Evolutionary conservation across 805 yeast species (phyloP), one percentile per base, ranked within the genome.

Genomic region (Kluyveromyces siamensis): DNA sequence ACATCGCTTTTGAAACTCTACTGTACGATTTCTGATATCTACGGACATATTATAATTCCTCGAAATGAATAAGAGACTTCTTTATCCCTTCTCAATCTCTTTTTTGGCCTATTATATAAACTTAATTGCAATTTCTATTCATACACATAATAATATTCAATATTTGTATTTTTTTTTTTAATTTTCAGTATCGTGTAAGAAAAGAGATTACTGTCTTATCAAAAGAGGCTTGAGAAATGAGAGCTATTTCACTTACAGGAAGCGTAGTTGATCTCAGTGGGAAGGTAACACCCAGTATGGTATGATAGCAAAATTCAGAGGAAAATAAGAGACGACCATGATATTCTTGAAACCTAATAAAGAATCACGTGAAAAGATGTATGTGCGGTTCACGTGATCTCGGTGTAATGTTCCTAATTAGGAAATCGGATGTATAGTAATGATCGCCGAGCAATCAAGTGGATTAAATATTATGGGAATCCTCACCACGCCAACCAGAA

Each of bases 21-120:
- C 74, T 8, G 98, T 91, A 56, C 99, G 75, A 68, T 91, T 95
- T 62, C 85, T 91, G 45, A 73, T 67, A 48, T 67, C 60, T 59
- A 57, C 61, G 33, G 41, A 25, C 42, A 46, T 27, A 9, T 27
- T 17, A 5, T 10, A 16, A 21, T 5, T 30, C 35, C 35, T 30
- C 7, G 7, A 8, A 30, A 30, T 3, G 3, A 7, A 30, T 7
- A 8, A 13, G 35, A 30, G 14, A 3, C 25, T 6, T 4, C 6
- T 6, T 21, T 21, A 21, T 21, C 6, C 25, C 25, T 21, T 21
- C 3, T 21, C 6, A 21, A 21, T 21, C 6, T 21, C 25, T 21
- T 21, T 3, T 21, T 21, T 21, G 25, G 6, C 25, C 6, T 3
- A 6, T 21, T 21, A 4, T 21, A 21, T 6, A 6, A 4, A 21